Conservation (phyloP, 2,329 filamentous ascomycete genomes). For the Beauveria caledonica region DNA sequence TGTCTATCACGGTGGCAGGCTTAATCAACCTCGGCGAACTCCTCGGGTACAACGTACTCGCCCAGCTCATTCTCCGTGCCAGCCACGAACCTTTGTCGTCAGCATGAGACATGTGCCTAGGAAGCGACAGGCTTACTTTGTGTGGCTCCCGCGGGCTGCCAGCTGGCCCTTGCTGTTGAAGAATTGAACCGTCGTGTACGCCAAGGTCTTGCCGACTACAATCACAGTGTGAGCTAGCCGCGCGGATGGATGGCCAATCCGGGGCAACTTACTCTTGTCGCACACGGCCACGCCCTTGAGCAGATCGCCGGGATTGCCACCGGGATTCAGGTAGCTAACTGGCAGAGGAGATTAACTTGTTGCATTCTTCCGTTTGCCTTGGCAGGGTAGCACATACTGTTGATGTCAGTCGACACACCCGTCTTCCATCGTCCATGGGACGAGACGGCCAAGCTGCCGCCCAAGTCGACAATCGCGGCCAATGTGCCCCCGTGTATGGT, state of each 20-base stretch:
- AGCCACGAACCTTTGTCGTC: conserved; percentile 32
- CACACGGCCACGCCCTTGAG: conserved; percentile 49
- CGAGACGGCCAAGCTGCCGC: conserved; percentile 57
- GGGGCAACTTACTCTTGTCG: conserved; percentile 46
- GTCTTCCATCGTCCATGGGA: conserved; percentile 56
- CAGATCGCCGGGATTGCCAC: conserved; percentile 48
- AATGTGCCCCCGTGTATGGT: conserved; percentile 74
- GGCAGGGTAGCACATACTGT: conserved; percentile 32
- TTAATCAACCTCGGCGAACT: conserved; percentile 27
- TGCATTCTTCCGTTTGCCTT: not conserved
- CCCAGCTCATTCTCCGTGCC: conserved; percentile 29
- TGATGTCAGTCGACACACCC: conserved; percentile 57
- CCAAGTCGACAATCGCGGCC: conserved; percentile 63
- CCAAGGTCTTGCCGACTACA: conserved; percentile 54
- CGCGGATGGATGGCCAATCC: too few species aligned
- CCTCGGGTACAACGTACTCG: conserved; percentile 28
- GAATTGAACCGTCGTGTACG: conserved; percentile 53
- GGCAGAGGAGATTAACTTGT: not conserved
- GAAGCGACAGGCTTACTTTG: conserved; percentile 40
- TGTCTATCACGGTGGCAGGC: not conserved
- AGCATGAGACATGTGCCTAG: not conserved
- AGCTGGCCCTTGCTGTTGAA: conserved; percentile 50
- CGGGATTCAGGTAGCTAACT: conserved; percentile 57
- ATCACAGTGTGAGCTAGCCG: not conserved
- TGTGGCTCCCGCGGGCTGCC: conserved; percentile 56